Evolutionary conservation across 495 filamentous ascomycete species (phyloP).

Genomic region (Aspergillus conjunctus): DNA sequence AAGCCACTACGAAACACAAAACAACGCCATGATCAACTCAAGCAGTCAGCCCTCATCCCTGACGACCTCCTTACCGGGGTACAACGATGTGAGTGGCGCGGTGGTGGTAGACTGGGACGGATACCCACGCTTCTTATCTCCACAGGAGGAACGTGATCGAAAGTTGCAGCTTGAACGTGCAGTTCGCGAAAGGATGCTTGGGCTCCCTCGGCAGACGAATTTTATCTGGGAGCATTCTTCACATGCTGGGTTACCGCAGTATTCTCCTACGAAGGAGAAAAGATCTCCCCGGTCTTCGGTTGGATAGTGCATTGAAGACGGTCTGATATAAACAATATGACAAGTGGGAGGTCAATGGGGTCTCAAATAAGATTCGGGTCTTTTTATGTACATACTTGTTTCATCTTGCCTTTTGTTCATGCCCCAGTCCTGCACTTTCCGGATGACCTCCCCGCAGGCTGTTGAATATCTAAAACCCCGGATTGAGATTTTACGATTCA

Average conservation of each 20-base stretch:
- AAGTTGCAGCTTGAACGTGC: constrained; percentile 25
- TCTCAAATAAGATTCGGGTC: background rate
- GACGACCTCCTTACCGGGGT: constrained; percentile 23
- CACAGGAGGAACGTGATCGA: constrained; percentile 31
- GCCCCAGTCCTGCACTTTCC: background rate
- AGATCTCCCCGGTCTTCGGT: background rate
- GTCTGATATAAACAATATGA: background rate
- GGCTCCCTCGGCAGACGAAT: constrained; percentile 27
- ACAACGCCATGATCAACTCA: constrained; percentile 9
- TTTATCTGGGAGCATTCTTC: constrained; percentile 29
- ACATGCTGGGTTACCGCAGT: constrained; percentile 23
- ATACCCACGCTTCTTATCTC: constrained; percentile 31
- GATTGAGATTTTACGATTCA: constrained; percentile 3
- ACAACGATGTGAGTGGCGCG: constrained; percentile 37
- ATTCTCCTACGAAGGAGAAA: constrained; percentile 23
- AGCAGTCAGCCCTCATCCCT: background rate
- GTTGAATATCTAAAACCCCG: background rate
- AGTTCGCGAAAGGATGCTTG: constrained; percentile 36
- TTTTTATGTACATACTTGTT: background rate
- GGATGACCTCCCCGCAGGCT: background rate
- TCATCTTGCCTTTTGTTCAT: background rate
- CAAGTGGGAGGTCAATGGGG: background rate
- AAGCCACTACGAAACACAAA: background rate
- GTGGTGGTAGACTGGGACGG: constrained; percentile 35
- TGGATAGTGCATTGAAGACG: background rate